A percentile compares a stretch with the other conserved stretches of the same genome.
Conservation (phyloP, 2,329 filamentous ascomycete species). For the Dactylellina cionopaga region DNA sequence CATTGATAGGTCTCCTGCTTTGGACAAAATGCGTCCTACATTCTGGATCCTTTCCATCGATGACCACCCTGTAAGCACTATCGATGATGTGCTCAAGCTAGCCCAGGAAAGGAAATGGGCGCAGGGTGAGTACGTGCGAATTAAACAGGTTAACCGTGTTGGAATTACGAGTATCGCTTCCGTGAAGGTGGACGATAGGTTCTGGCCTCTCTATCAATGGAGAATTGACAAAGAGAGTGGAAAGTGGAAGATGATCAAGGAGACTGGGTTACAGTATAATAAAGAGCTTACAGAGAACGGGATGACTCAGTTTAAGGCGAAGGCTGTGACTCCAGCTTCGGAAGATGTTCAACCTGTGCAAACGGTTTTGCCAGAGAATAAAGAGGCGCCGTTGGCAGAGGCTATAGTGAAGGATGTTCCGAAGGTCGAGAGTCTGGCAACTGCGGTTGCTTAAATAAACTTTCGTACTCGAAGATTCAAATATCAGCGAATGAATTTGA, state of each 20-base stretch:
- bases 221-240: slow-evolving; percentile 36
- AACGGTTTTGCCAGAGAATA: slow-evolving; percentile 9
- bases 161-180: slow-evolving; percentile 57
- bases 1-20: slow-evolving; percentile 53
- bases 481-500: not conserved
- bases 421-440: not conserved
- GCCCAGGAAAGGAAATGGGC: slow-evolving; percentile 56
- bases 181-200: slow-evolving; percentile 57
- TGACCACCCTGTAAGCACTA: slow-evolving; percentile 54
- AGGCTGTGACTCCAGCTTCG: not conserved
- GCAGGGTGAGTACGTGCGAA: slow-evolving; percentile 56
- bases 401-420: not conserved
- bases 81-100: slow-evolving; percentile 56
- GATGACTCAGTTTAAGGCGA: slow-evolving; percentile 31
- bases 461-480: not conserved
- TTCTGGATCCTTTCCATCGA: slow-evolving; percentile 58
- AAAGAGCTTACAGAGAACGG: slow-evolving; percentile 32
- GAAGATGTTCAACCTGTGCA: not conserved
- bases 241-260: slow-evolving; percentile 51
- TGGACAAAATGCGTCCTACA: slow-evolving; percentile 57
- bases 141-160: slow-evolving; percentile 57
- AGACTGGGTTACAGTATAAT: slow-evolving; percentile 42
- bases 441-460: not conserved
- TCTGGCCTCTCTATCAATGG: slow-evolving; percentile 55
- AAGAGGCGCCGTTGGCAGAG: not conserved